Percentiles rank a stretch among this genome's conserved stretches.
Conservation (phyloP, 805 yeast genomes). For the Nakazawaea populi region DNA sequence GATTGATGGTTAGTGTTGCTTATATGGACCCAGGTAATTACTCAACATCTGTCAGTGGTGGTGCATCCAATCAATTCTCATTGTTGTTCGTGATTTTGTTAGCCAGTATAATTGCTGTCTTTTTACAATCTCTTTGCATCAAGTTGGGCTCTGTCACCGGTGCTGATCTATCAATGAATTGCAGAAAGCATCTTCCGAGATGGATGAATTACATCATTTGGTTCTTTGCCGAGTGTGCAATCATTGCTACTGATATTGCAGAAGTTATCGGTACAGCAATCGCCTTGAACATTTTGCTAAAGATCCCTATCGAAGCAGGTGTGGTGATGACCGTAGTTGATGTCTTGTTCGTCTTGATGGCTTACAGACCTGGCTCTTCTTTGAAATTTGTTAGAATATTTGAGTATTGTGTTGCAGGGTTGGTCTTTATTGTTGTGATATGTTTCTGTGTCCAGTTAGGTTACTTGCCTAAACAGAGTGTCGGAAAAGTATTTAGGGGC, state of each 20-base stretch:
- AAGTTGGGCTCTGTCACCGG: constrained; percentile 46
- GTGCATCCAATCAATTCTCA: constrained; percentile 37
- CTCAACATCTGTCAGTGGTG: constrained; percentile 42
- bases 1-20: constrained; percentile 41
- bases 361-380: constrained; percentile 39
- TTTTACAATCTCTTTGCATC: constrained; percentile 37
- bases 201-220: constrained; percentile 33
- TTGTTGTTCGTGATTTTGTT: constrained; percentile 36
- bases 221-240: constrained; percentile 41
- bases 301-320: constrained; percentile 44
- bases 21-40: constrained; percentile 52
- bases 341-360: constrained; percentile 39
- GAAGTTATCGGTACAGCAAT: constrained; percentile 49
- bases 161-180: constrained; percentile 38
- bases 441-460: constrained; percentile 41
- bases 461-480: constrained; percentile 24
- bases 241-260: constrained; percentile 47
- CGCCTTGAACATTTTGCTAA: constrained; percentile 39
- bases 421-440: constrained; percentile 36
- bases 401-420: constrained; percentile 35
- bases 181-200: constrained; percentile 32
- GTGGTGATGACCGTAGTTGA: constrained; percentile 38
- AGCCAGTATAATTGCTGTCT: constrained; percentile 40
- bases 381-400: constrained; percentile 28
- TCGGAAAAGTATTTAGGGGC: constrained; percentile 34